Percentiles rank a stretch among this genome's conserved stretches.
These are phyloP conservation scores for Chrysoporthe cubensis DNA, from an alignment of 2,329 filamentous ascomycete species.

Conservation along the genomic window DNA sequence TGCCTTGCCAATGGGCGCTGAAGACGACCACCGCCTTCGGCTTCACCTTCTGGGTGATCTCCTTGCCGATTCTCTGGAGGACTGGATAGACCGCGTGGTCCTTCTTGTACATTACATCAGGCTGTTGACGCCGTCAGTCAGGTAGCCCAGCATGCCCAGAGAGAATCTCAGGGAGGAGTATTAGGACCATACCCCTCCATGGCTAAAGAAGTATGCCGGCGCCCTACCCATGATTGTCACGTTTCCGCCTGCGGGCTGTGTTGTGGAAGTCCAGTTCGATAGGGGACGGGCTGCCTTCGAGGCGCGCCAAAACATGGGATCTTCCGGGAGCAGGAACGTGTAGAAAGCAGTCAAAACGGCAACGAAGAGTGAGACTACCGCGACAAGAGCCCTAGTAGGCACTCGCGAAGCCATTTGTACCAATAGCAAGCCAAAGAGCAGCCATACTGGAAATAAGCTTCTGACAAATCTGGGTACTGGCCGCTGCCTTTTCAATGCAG, in stretches of 20 bases:
- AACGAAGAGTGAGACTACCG: slow-evolving; percentile 9
- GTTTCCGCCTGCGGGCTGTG: slow-evolving; percentile 1
- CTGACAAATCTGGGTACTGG: neutral
- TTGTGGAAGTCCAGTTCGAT: neutral
- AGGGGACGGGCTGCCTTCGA: slow-evolving; percentile 10
- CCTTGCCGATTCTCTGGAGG: slow-evolving; percentile 66
- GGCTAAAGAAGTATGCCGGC: slow-evolving; percentile 55
- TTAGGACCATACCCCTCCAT: slow-evolving; percentile 47
- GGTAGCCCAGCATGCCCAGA: neutral
- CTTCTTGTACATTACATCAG: slow-evolving; percentile 70
- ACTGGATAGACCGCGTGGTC: slow-evolving; percentile 69
- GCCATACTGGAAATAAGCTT: slow-evolving; percentile 10
- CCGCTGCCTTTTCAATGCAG: neutral
- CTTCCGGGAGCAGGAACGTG: slow-evolving; percentile 9
- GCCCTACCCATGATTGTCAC: slow-evolving; percentile 36
- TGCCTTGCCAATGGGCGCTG: slow-evolving; percentile 76
- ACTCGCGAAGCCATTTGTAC: slow-evolving; percentile 17
- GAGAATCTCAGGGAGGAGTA: neutral
- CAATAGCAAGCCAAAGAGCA: neutral
- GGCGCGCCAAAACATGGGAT: slow-evolving; percentile 16
- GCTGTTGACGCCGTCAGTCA: slow-evolving; percentile 40
- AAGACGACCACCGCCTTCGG: slow-evolving; percentile 76
- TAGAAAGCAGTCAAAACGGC: slow-evolving; percentile 24
- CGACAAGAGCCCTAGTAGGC: slow-evolving; percentile 18
- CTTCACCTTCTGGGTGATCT: slow-evolving; percentile 72